Base-by-base conservation (phyloP, 2,329 filamentous ascomycete species). In the Trichoderma pleuroti region DNA sequence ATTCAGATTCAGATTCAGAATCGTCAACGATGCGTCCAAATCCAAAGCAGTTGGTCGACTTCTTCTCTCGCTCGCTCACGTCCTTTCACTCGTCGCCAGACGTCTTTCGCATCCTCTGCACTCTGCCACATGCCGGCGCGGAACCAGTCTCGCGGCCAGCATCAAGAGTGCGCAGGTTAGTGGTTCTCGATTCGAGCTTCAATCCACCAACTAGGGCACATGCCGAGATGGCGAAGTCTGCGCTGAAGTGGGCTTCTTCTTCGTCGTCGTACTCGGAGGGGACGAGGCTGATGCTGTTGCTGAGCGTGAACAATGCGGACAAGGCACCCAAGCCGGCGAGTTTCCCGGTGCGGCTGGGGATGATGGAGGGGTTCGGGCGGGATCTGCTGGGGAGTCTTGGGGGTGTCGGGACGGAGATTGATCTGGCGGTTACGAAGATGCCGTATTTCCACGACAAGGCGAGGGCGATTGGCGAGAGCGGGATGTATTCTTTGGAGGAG, bases 401-500 rank as follows among this genome's bases (percentile, higher is more conserved):
- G 16, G 42, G 28, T 1, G 21, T 26, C 14, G 9, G 18, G 57
- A 79, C 54, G 0, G 79, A 81, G 32, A 80, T 90, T 5, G 92
- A 94, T 74, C 85, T 95, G 46, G 92, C 86, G 2, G 84, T 96
- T 2, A 93, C 91, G 0, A 91, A 86, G 42, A 84, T 87, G 75
- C 90, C 92, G 0, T 94, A 91, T 77, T 96, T 95, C 75, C 88
- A 88, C 71, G 89, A 91, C 76, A 95, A 95, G 81, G 88, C 88
- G 9, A 74, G 76, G 14, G 88, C 87, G 1, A 88, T 94, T 32
- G 81, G 83, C 0, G 76, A 78, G 10, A 78, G 79, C 0, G 81
- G 82, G 0, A 81, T 82, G 46, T 89, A 87, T 49, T 26, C 16
- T 14, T 49, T 8, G 26, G 39, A 11, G 24, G 9, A 12, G n/a